Conservation (phyloP, 257 asterid species). For the Solanum habrochaites region DNA sequence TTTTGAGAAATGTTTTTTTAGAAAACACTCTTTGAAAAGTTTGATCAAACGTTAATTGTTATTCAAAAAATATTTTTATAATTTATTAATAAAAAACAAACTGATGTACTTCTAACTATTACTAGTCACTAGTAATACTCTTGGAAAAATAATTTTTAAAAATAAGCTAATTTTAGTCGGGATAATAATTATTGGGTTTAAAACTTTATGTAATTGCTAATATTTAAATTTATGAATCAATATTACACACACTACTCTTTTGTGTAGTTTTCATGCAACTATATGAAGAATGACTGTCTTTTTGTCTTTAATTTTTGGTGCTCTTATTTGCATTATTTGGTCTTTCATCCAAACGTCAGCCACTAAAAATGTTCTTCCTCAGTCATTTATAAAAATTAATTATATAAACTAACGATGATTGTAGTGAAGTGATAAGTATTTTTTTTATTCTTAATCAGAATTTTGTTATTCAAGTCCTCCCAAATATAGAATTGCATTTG, state of each 20-base stretch:
- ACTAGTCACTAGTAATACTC: no score
- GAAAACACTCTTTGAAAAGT: no score
- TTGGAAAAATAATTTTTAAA: no score
- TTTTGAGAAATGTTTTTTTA: no score
- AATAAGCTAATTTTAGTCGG: no score
- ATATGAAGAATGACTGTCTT: background rate
- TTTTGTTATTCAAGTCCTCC: no score
- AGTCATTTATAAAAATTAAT: background rate
- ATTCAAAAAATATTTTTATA: background rate
- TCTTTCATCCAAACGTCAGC: background rate
- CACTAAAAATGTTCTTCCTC: background rate
- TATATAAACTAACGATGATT: no score
- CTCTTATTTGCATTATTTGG: background rate
- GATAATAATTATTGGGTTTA: background rate
- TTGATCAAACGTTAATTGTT: background rate
- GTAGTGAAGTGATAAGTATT: no score
- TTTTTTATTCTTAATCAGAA: no score
- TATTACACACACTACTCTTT: background rate
- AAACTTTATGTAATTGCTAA: background rate
- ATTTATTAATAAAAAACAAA: no score
- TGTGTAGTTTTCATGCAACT: background rate
- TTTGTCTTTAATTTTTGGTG: background rate
- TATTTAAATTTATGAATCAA: background rate
- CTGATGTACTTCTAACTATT: no score
- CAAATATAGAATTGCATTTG: accelerated